Conservation (phyloP, 169 alveolate species). For the Cryptosporidium felis region DNA sequence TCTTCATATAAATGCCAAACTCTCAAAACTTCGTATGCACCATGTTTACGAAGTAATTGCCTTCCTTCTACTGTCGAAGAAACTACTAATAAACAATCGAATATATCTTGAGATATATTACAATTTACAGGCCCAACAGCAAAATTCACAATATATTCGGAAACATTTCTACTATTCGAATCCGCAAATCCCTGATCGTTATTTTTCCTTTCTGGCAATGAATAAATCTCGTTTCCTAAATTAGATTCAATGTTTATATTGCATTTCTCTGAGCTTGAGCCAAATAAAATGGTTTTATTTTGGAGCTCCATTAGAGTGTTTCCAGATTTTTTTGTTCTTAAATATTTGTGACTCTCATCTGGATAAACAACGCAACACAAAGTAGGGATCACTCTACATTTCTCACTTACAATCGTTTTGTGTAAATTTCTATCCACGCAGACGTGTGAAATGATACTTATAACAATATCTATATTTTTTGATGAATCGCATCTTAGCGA, state of each 20-base stretch:
- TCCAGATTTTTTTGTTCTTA: background rate
- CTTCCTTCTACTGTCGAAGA: slow-evolving; percentile 32
- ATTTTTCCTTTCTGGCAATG: background rate
- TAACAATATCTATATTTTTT: background rate
- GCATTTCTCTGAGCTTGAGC: background rate
- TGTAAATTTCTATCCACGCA: slow-evolving; percentile 18
- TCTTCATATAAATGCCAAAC: slow-evolving; percentile 65
- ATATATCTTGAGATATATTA: slow-evolving; percentile 10
- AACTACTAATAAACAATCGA: slow-evolving; percentile 43
- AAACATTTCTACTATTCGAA: background rate
- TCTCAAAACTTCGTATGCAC: slow-evolving; percentile 47
- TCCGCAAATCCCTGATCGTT: background rate
- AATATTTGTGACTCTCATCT: background rate
- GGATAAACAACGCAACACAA: slow-evolving; percentile 46
- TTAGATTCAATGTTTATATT: no score
- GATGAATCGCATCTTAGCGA: background rate
- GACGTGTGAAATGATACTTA: slow-evolving; percentile 18
- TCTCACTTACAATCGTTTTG: background rate
- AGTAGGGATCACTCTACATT: background rate
- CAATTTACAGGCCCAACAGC: slow-evolving; percentile 22
- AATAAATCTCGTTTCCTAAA: background rate
- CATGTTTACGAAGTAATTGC: background rate
- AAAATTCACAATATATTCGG: background rate
- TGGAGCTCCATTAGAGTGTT: background rate
- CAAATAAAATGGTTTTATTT: slow-evolving; percentile 4